phyloP scores from a whole-genome alignment of 345 rosid genomes.

The Arabis hirsuta region DNA sequence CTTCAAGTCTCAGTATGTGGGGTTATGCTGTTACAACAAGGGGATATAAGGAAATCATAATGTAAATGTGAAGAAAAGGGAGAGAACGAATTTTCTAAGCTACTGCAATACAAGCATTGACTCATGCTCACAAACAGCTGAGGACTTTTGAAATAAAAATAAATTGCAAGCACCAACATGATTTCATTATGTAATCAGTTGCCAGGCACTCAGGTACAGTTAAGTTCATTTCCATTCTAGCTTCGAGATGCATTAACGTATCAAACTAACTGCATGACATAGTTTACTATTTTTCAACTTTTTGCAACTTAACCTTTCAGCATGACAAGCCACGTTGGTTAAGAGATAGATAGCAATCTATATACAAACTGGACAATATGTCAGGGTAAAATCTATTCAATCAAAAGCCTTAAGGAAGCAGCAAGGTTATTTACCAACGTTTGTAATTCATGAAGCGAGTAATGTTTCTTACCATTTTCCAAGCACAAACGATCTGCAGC shows the following conservation, averaged over 20 bases:
- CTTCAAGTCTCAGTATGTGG: conserved; percentile 27
- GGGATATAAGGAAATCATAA: conserved; percentile 10
- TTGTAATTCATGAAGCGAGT: conserved; percentile 16
- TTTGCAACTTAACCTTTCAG: conserved; percentile 6
- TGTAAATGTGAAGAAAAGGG: conserved; percentile 19
- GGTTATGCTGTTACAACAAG: conserved; percentile 16
- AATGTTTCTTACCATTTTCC: conserved; percentile 77
- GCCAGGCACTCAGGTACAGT: conserved; percentile 24
- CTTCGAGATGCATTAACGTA: conserved; percentile 22
- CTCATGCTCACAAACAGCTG: conserved; percentile 31
- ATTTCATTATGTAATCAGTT: not conserved
- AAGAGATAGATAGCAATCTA: conserved; percentile 23
- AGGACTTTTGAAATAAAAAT: not conserved
- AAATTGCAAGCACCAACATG: conserved; percentile 15
- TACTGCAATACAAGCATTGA: conserved; percentile 21
- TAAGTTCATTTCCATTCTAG: conserved; percentile 19
- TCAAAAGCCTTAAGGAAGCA: conserved; percentile 16
- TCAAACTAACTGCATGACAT: conserved; percentile 24
- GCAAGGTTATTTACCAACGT: conserved; percentile 21
- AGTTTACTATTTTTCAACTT: conserved; percentile 21
- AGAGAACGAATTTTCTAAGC: conserved; percentile 11
- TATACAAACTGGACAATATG: conserved; percentile 23
- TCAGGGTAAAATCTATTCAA: not conserved
- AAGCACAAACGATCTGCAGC: conserved; percentile 78
- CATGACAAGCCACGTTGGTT: conserved; percentile 24